Percentiles rank a stretch among this genome's conserved stretches.
These are phyloP conservation scores for Arxiozyma slooffiae DNA, from an alignment of 1,139 yeast species.

Conservation along the genomic window DNA sequence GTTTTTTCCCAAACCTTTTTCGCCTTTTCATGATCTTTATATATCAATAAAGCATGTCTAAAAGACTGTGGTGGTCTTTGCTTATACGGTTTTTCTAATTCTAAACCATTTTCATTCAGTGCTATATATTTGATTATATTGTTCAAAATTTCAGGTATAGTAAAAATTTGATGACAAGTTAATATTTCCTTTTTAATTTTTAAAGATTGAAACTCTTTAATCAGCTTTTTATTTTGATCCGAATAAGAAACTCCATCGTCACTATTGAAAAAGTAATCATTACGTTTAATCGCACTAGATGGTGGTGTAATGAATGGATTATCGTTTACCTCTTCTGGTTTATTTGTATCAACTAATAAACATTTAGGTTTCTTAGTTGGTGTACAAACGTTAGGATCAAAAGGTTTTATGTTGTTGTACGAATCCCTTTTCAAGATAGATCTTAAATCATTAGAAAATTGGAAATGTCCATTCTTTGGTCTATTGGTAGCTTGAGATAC, in stretches of 20 bases:
- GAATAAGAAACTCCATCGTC: neutral
- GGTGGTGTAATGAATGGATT: conserved; percentile 6
- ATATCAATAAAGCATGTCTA: conserved; percentile 49
- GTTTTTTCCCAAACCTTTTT: conserved; percentile 39
- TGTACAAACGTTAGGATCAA: neutral
- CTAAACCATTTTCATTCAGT: conserved; percentile 9
- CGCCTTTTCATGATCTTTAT: conserved; percentile 48
- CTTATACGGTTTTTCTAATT: conserved; percentile 33
- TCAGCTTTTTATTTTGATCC: neutral
- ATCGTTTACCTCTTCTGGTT: neutral
- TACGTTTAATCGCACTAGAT: conserved; percentile 1
- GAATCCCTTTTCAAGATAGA: neutral
- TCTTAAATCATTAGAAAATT: conserved; percentile 1
- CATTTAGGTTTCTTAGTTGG: neutral
- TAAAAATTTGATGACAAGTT: conserved; percentile 43
- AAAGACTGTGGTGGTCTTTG: conserved; percentile 61
- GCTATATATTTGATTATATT: conserved; percentile 55
- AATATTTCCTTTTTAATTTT: neutral
- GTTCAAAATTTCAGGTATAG: conserved; percentile 66
- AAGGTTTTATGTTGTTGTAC: neutral
- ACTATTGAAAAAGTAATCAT: neutral
- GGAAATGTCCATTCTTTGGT: neutral
- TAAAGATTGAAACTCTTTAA: conserved; percentile 8
- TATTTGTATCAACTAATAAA: neutral
- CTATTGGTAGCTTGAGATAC: conserved; percentile 4